A percentile compares a stretch with the other conserved stretches of the same genome.
Evolutionary conservation across 192 early-diverging fungal genomes (phyloP).

Genomic region (Backusella psychrophila): DNA sequence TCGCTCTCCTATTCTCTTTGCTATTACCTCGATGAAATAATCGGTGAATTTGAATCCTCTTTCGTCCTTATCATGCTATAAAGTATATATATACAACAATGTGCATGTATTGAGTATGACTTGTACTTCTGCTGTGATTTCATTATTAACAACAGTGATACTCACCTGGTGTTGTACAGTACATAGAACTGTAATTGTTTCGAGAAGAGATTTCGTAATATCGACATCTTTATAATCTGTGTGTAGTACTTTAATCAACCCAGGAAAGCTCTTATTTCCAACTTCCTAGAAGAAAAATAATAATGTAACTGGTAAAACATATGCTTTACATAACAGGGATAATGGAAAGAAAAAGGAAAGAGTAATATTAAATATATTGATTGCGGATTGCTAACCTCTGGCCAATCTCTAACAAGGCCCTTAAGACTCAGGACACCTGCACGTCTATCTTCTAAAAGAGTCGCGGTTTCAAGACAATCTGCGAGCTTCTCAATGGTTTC

Average conservation of each 20-base stretch:
- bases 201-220: conserved; percentile 81
- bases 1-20: neutral
- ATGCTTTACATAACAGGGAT: neutral
- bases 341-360: neutral
- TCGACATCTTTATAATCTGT: conserved; percentile 85
- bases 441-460: conserved; percentile 86
- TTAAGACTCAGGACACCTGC: conserved; percentile 86
- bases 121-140: neutral
- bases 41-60: conserved; percentile 36
- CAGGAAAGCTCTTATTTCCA: conserved; percentile 72
- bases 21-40: conserved; percentile 38
- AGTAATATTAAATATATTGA: neutral
- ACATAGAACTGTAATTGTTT: conserved; percentile 84
- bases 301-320: neutral
- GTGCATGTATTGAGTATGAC: neutral
- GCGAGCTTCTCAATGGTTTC: conserved; percentile 84
- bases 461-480: conserved; percentile 80
- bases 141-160: neutral
- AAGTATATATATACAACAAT: neutral
- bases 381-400: conserved; percentile 45
- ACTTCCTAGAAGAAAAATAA: conserved; percentile 61
- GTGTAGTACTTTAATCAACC: conserved; percentile 71
- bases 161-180: conserved; percentile 32
- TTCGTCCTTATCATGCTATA: conserved; percentile 15
- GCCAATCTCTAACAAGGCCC: conserved; percentile 83